Conservation (phyloP, 164 flowering plant genomes). For the Houttuynia cordata region DNA sequence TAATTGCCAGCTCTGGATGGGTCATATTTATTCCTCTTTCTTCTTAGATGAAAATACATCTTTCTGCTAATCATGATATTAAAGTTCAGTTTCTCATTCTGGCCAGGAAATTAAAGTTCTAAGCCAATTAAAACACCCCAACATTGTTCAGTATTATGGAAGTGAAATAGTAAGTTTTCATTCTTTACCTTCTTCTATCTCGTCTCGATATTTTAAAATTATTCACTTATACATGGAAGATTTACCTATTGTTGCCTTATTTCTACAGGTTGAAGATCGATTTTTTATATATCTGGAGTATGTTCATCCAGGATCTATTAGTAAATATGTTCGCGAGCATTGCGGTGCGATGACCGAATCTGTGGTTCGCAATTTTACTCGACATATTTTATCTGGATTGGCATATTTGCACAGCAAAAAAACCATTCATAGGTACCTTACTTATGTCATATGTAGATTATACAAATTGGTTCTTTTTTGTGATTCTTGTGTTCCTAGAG, state of each 20-base stretch:
- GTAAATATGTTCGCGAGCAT: constrained; percentile 71
- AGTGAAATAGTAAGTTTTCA: constrained; percentile 71
- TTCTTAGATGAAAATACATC: neutral
- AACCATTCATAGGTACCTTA: constrained; percentile 71
- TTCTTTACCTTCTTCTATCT: neutral
- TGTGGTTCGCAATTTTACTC: constrained; percentile 80
- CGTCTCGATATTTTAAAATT: neutral
- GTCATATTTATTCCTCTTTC: too few relatives aligned
- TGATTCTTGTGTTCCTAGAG: neutral
- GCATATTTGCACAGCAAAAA: constrained; percentile 82
- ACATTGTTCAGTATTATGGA: constrained; percentile 95
- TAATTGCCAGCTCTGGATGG: too few relatives aligned
- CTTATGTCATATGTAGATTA: neutral
- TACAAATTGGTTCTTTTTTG: neutral
- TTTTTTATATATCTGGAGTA: constrained; percentile 84
- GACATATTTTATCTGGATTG: constrained; percentile 82
- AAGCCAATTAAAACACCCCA: constrained; percentile 83
- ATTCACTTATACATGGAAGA: neutral
- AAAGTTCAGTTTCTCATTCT: neutral
- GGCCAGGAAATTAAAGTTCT: constrained; percentile 85
- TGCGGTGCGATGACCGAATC: constrained; percentile 85
- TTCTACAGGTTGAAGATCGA: constrained; percentile 56
- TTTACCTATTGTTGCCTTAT: neutral
- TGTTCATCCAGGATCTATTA: constrained; percentile 90
- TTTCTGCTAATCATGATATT: neutral